Conservation (phyloP, 371 early-diverging fungal genomes). For the Mortierella sp. region DNA sequence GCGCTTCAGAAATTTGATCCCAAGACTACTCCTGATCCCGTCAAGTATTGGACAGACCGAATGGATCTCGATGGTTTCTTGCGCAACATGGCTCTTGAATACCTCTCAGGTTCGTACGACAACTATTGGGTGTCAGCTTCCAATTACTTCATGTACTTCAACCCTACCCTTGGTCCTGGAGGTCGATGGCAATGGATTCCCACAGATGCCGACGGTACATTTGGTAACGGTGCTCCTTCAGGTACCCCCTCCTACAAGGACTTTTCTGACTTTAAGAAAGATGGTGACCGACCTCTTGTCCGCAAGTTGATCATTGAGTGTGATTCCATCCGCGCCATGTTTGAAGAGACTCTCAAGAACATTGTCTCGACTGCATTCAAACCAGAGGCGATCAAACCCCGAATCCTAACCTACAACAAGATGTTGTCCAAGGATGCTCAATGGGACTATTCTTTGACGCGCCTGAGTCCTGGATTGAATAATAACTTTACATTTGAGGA, state of each 20-base stretch:
- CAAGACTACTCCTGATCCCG: not conserved
- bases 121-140: not conserved
- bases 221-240: not conserved
- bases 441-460: constrained; percentile 55
- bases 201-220: not conserved
- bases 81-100: constrained; percentile 52
- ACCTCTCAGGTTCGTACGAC: constrained; percentile 50
- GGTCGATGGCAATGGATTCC: constrained; percentile 1
- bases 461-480: constrained; percentile 49
- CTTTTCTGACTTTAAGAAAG: not conserved
- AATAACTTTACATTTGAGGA: constrained; percentile 50
- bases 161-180: not conserved
- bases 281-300: not conserved
- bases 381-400: constrained; percentile 46
- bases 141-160: not conserved
- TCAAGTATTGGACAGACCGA: constrained; percentile 5
- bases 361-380: constrained; percentile 61
- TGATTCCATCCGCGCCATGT: constrained; percentile 21
- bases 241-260: not conserved
- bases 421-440: constrained; percentile 58
- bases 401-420: constrained; percentile 54
- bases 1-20: constrained; percentile 5
- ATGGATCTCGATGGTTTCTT: constrained; percentile 14
- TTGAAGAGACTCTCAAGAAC: constrained; percentile 57
- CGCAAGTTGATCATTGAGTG: not conserved